A percentile compares a stretch with the other conserved stretches of the same genome.
Evolutionary conservation across 208 protist species (phyloP).

Genomic region (Herpetomonas tarakana): DNA sequence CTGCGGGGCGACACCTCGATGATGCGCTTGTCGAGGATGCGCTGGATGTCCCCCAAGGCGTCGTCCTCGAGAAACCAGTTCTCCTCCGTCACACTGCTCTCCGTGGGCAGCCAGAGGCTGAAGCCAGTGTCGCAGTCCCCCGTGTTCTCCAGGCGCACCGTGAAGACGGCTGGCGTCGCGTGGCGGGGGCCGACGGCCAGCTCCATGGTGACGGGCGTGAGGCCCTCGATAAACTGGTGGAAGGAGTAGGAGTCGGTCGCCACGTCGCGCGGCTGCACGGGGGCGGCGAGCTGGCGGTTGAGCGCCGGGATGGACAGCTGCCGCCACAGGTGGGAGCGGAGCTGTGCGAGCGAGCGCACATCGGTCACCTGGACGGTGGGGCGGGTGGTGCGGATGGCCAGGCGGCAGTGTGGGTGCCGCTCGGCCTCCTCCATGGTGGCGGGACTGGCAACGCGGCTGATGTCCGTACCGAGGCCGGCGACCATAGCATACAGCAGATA

Average conservation of each 20-base stretch:
- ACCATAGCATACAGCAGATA: slow-evolving; percentile 79
- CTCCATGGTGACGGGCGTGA: slow-evolving; percentile 75
- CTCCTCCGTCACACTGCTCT: slow-evolving; percentile 80
- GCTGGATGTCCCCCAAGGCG: slow-evolving; percentile 61
- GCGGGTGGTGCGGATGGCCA: slow-evolving; percentile 50
- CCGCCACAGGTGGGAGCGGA: slow-evolving; percentile 69
- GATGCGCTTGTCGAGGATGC: slow-evolving; percentile 64
- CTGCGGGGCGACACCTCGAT: slow-evolving; percentile 62
- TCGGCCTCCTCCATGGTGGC: slow-evolving; percentile 36
- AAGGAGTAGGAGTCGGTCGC: slow-evolving; percentile 64
- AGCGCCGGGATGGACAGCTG: slow-evolving; percentile 74
- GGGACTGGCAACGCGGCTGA: slow-evolving; percentile 31
- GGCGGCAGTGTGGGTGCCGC: slow-evolving; percentile 67
- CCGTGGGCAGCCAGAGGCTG: slow-evolving; percentile 74
- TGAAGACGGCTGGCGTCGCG: slow-evolving; percentile 26
- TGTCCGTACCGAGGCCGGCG: slow-evolving; percentile 31
- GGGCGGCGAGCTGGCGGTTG: slow-evolving; percentile 64
- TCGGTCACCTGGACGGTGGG: slow-evolving; percentile 83
- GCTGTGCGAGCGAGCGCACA: slow-evolving; percentile 48
- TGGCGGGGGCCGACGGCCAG: slow-evolving; percentile 56
- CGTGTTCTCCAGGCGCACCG: slow-evolving; percentile 74
- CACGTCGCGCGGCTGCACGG: slow-evolving; percentile 41
- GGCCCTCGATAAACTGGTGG: slow-evolving; percentile 62
- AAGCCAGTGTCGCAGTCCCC: slow-evolving; percentile 68
- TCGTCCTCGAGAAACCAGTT: slow-evolving; percentile 83